Conservation (phyloP, 2,329 filamentous ascomycete species). For the Neopestalotiopsis clavispora region DNA sequence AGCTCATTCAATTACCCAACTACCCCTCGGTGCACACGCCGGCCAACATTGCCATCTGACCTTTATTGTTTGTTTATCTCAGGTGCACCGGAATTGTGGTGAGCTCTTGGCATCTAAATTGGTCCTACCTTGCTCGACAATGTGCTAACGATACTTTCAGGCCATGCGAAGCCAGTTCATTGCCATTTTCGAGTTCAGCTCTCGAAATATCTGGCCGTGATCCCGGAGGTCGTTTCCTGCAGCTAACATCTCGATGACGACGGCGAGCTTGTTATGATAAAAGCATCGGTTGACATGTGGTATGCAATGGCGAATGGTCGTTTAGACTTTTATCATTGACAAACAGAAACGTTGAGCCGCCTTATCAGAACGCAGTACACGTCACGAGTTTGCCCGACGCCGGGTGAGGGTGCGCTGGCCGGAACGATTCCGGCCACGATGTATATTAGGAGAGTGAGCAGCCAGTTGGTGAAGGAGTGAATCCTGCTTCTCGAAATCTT, state of each 20-base stretch:
- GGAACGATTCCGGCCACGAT: conserved; percentile 41
- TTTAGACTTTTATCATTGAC: neutral
- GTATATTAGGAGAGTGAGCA: conserved; percentile 29
- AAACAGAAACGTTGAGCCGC: conserved; percentile 6
- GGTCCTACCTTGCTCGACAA: neutral
- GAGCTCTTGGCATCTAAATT: neutral
- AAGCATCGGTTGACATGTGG: neutral
- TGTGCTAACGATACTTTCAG: neutral
- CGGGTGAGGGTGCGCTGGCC: conserved; percentile 27
- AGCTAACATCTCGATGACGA: neutral
- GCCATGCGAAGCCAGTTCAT: neutral
- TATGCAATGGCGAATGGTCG: neutral
- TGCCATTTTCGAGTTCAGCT: neutral
- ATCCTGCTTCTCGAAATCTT: conserved; percentile 13
- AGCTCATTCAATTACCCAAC: conserved; percentile 10
- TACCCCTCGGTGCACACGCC: conserved; percentile 11
- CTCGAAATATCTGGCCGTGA: neutral
- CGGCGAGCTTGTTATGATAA: neutral
- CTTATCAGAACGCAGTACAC: conserved; percentile 5
- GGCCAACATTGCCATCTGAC: conserved; percentile 11
- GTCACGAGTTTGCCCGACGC: conserved; percentile 9
- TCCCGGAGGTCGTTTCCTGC: neutral
- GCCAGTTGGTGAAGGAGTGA: conserved; percentile 14
- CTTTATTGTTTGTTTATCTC: neutral
- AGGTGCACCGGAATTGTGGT: neutral